Evolutionary conservation across 345 rosid species (phyloP).

Genomic region (Barbarea vulgaris): DNA sequence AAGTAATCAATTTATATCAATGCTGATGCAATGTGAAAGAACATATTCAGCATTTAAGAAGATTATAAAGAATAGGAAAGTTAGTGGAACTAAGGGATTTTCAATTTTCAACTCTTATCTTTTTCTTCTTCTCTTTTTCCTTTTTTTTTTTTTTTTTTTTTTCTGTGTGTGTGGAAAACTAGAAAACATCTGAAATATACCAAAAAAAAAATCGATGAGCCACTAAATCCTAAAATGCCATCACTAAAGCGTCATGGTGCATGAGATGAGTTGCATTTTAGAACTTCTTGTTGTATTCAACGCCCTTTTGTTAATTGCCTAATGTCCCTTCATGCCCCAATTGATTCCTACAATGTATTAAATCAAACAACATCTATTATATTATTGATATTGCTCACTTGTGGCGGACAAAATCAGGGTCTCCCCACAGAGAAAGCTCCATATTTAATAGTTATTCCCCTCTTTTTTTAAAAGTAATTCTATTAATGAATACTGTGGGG

Average conservation of each 20-base stretch:
- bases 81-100: not conserved
- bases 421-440: constrained; percentile 33
- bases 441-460: constrained; percentile 12
- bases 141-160: no score
- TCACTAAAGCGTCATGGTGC: constrained; percentile 44
- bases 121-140: no score
- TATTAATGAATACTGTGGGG: constrained; percentile 2
- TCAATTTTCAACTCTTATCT: not conserved
- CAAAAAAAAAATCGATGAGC: constrained; percentile 13
- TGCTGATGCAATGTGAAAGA: constrained; percentile 30
- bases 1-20: not conserved
- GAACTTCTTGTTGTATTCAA: constrained; percentile 22
- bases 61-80: not conserved
- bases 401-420: constrained; percentile 47
- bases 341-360: constrained; percentile 41
- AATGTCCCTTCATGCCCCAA: constrained; percentile 38
- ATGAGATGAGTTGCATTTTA: constrained; percentile 28
- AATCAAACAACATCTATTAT: constrained; percentile 20
- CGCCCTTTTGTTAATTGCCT: constrained; percentile 22
- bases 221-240: constrained; percentile 35
- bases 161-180: constrained; percentile 2
- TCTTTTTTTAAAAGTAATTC: constrained; percentile 18
- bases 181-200: not conserved
- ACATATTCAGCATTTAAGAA: constrained; percentile 4
- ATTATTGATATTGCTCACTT: constrained; percentile 26